Conservation (phyloP, 371 early-diverging fungal genomes). For the Hamiltosporidium magnivora region DNA sequence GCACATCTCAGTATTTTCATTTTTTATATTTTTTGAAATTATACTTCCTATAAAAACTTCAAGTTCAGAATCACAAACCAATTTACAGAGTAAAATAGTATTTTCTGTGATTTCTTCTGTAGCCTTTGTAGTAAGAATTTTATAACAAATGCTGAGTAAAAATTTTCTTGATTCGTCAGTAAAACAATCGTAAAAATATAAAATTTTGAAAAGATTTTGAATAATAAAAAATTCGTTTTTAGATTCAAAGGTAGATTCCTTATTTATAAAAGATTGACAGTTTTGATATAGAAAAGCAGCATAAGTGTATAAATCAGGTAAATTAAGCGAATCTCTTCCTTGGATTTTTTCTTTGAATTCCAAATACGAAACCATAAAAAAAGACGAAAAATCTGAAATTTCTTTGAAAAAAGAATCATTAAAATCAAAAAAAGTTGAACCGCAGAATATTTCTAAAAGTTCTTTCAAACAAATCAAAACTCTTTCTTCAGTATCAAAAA, state of each 20-base stretch:
- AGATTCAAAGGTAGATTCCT: too few species aligned
- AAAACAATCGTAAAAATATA: conserved; percentile 37
- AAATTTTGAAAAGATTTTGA: conserved; percentile 28
- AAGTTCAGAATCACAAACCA: conserved; percentile 9
- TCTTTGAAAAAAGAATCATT: conserved; percentile 11
- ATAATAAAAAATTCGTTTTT: not conserved
- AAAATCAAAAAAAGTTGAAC: not conserved
- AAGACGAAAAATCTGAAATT: conserved; percentile 3
- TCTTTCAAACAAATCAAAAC: not conserved
- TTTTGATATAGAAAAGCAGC: conserved; percentile 17
- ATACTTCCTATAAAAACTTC: conserved; percentile 23
- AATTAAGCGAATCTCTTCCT: conserved; percentile 27
- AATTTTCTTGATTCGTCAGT: conserved; percentile 17
- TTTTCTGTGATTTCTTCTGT: conserved; percentile 24
- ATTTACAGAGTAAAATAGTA: conserved; percentile 7
- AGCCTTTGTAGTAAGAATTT: conserved; percentile 17
- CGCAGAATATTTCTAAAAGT: conserved; percentile 1
- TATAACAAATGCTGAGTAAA: conserved; percentile 21
- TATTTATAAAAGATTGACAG: not conserved
- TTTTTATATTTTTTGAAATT: conserved; percentile 15
- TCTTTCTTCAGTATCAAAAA: too few species aligned
- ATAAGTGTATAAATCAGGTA: conserved; percentile 16
- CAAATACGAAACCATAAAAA: conserved; percentile 6
- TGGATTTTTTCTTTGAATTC: conserved; percentile 14
- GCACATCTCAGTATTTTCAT: conserved; percentile 1